Base-by-base conservation (phyloP, 192 early-diverging fungal species). In the Dispira parvispora region DNA sequence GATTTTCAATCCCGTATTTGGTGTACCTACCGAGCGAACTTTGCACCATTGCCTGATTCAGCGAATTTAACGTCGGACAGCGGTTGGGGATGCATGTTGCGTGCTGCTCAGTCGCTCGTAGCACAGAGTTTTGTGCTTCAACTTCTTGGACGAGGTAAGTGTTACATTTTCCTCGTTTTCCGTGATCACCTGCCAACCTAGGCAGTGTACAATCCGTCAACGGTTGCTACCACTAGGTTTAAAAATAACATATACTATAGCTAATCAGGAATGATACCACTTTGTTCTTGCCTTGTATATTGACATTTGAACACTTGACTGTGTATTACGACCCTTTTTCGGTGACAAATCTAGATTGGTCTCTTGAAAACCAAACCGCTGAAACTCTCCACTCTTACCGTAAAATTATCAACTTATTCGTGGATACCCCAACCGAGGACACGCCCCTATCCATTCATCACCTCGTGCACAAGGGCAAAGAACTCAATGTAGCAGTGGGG, bases 1-100 rank as follows among this genome's bases (percentile, higher is more conserved):
- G 92, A 96, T 73, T 94, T 94, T 72, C 73, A 75, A 16, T 77
- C 78, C 25, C 77, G 87, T n/a, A 75, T 89, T 21, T 96, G 96
- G 94, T 84, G 90, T 68, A 96, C 94, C 2, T 98, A 98, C 69
- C 78, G 96, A 61, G 81, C 88, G 62, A 79, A 81, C 44, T 98
- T 88, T 72, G 82, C 89, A 11, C 82, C 88, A 3, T 93, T 98
- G 63, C 68, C 78, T 60, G 75, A 66, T 9, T 69, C 87, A 10
- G 83, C 84, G 21, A 69, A 68, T 45, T 91, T 83, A 63, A 94
- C 89, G 20, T 84, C 82, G 11, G 96, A 99, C 68, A 78, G 83
- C 52, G 90, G 90, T 6, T 92, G 92, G 92, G 96, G 96, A 0
- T 99, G 96, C 73, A 99, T 99, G 96, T 69, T 99, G 57, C 71